Conservation (phyloP, 1,284 basidiomycete genomes). For the Trametes polyzona region DNA sequence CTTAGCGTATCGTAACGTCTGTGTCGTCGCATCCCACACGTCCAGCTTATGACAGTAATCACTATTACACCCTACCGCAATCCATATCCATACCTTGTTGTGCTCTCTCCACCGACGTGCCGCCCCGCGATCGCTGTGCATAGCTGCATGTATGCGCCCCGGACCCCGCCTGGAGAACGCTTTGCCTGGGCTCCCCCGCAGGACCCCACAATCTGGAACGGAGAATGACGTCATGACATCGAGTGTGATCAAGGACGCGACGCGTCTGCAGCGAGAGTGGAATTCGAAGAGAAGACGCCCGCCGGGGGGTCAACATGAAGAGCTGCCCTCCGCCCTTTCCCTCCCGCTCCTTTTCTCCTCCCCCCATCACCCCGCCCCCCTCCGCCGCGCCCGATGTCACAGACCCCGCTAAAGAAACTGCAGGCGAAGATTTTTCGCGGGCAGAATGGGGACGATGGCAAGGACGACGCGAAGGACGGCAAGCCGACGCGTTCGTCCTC, state of each 20-base stretch:
- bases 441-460: constrained; percentile 28
- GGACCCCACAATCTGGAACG: constrained; percentile 10
- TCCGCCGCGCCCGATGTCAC: constrained; percentile 37
- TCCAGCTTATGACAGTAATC: constrained; percentile 26
- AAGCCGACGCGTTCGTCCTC: constrained; percentile 35
- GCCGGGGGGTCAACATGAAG: constrained; percentile 11
- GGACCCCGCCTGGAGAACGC: not conserved
- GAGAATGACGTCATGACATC: constrained; percentile 23
- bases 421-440: constrained; percentile 79
- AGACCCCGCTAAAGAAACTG: constrained; percentile 58
- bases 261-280: constrained; percentile 16
- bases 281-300: constrained; percentile 17
- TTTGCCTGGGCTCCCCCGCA: not conserved
- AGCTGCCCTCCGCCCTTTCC: constrained; percentile 18
- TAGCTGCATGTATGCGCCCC: not conserved
- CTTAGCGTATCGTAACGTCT: constrained; percentile 24
- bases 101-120: constrained; percentile 3
- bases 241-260: constrained; percentile 20
- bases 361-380: constrained; percentile 33
- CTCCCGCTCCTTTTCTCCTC: constrained; percentile 17
- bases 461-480: constrained; percentile 19
- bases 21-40: constrained; percentile 23
- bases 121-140: not conserved
- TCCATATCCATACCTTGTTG: constrained; percentile 12
- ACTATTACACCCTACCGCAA: constrained; percentile 20